Base-by-base conservation (phyloP, 768 basidiomycete species). In the Dentipellis sp. region DNA sequence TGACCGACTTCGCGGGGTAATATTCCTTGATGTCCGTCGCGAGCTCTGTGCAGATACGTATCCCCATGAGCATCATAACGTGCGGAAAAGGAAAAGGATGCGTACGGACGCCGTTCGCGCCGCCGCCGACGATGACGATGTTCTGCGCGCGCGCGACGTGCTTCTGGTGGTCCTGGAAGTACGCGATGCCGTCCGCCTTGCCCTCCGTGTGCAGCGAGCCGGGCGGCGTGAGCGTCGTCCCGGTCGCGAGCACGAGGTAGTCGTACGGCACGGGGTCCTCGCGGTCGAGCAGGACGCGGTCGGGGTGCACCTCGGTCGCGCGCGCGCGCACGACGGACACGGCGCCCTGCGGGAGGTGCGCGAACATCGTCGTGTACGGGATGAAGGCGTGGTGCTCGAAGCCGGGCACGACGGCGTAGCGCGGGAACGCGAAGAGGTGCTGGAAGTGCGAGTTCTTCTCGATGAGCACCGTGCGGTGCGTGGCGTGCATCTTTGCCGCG, bases 31-130 rank as follows among this genome's bases (percentile, higher is more conserved):
- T 64, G 58, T 69, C 68, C 16, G 62, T 59, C 6, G 67, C 64
- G 50, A 67, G 60, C 35, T 69, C 68, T 68, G 54, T 21, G 19
- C 39, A 40, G n/a, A n/a, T n/a, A n/a, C n/a, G 29, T 29, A 29
- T 29, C 29, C 29, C 29, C 29, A 29, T 29, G 29, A 29, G 29
- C 29, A n/a, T 29, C 29, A 29, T 29, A 6, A 29, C 6, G 6
- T 8, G 17, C 16, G 16, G 42, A 45, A 19, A 17, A 14, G 42
- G 12, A 22, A 36, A 8, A 36, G 48, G 39, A n/a, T 16, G 61
- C 66, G 37, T 45, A 68, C 67, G 67, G n/a, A 74, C 62, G 5
- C 74, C 74, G 8, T 72, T 69, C 9, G 74, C 69, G 2, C 74
- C 74, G 35, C 68, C 72, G 12, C 74, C 74, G 19, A 73, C 53